Evolutionary conservation across 106 monocot species (phyloP), one percentile per base, ranked within the genome.

Genomic region (Allium sativum): DNA sequence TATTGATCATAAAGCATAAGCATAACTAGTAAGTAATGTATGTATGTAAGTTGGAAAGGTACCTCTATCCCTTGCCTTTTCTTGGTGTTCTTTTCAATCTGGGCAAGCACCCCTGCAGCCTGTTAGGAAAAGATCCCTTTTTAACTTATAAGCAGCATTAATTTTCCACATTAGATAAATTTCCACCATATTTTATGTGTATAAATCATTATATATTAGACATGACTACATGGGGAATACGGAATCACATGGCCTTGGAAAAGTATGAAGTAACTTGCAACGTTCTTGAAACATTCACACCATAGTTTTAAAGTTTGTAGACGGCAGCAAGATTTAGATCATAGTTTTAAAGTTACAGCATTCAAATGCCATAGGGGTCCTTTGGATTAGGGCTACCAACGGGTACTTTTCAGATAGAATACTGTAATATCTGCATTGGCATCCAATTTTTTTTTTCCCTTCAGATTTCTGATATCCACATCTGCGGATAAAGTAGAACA

Each of bases 101-200:
- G 98, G n/a, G 98, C 88, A 70, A 98, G 98, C 7, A 98, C 98
- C 15, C 92, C 92, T 22, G 98, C 98, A 54, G 98, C 98, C 98
- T 98, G 78, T 53, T 67, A 77, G 50, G 44, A 8, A 62, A 68
- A 57, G 18, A 40, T 10, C 11, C 2, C 19, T 57, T 4, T 12
- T 11, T 57, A 3, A 57, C 12, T 57, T 11, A 57, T 7, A 20
- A 50, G 48, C 3, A 50, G 15, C 48, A 50, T 47, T 8, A 47
- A 47, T 47, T 47, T 47, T 47, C 8, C 8, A 47, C 9, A 47
- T 8, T 12, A 47, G 47, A 8, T 47, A 47, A 47, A 47, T 47
- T 8, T 8, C 12, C 9, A 8, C 12, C 12, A 12, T 8, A 47
- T 47, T 12, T 8, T 47, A n/a, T n/a, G n/a, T n/a, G n/a, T n/a